Conservation (phyloP, 1,284 basidiomycete species). For the Sanghuangporus weigelae region DNA sequence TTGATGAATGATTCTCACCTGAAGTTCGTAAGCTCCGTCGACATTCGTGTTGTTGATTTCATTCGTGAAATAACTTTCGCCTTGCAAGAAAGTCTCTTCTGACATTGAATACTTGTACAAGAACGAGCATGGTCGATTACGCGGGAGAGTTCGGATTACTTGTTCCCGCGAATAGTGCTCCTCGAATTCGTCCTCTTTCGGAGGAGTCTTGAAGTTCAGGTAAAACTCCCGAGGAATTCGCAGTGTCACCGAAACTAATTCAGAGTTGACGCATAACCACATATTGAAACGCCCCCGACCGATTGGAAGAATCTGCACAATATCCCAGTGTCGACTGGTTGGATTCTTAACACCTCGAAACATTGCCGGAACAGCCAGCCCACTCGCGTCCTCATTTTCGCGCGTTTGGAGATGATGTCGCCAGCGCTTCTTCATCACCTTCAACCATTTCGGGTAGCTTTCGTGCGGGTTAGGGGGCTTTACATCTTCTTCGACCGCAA, state of each 20-base stretch:
- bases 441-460: slow-evolving; percentile 80
- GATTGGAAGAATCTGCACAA: slow-evolving; percentile 84
- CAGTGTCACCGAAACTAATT: slow-evolving; percentile 76
- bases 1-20: slow-evolving; percentile 45
- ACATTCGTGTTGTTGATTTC: slow-evolving; percentile 93
- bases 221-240: slow-evolving; percentile 92
- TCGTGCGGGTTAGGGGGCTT: slow-evolving; percentile 52
- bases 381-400: slow-evolving; percentile 32
- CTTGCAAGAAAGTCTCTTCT: slow-evolving; percentile 81
- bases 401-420: slow-evolving; percentile 50
- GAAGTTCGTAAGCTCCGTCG: slow-evolving; percentile 92
- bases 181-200: slow-evolving; percentile 60
- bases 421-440: slow-evolving; percentile 81
- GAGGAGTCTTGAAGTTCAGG: slow-evolving; percentile 76
- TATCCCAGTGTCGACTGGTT: slow-evolving; percentile 80
- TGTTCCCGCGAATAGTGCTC: slow-evolving; percentile 71
- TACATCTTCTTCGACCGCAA: slow-evolving; percentile 24
- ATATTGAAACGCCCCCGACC: slow-evolving; percentile 82
- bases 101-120: slow-evolving; percentile 83
- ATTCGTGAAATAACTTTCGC: slow-evolving; percentile 88
- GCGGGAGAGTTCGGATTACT: slow-evolving; percentile 77
- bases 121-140: slow-evolving; percentile 72
- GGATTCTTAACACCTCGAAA: slow-evolving; percentile 70
- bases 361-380: slow-evolving; percentile 62
- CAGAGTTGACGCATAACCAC: slow-evolving; percentile 85